phyloP scores from a whole-genome alignment of 305 asterid genomes.

The Fraxinus angustifolia region DNA sequence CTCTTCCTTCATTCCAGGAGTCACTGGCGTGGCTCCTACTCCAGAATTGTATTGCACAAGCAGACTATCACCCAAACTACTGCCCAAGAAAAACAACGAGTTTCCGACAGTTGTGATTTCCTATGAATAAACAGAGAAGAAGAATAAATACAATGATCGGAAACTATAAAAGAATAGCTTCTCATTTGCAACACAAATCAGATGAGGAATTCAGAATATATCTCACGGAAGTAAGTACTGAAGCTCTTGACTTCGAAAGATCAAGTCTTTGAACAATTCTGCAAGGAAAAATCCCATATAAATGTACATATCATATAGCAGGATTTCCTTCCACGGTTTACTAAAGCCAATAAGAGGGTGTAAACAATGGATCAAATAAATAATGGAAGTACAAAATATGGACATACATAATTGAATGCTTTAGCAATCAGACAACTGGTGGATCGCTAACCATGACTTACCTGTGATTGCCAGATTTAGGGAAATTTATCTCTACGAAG shows the following conservation, averaged over 20 bases:
- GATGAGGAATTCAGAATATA: constrained; percentile 18
- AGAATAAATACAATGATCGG: constrained; percentile 15
- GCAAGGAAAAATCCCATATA: constrained; percentile 25
- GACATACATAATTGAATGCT: constrained; percentile 9
- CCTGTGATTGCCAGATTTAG: background rate
- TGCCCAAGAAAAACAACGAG: constrained; percentile 86
- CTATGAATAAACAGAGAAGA: constrained; percentile 34
- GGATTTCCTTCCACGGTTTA: background rate
- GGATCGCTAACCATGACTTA: background rate
- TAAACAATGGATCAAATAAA: constrained; percentile 15
- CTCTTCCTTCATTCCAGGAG: constrained; percentile 86
- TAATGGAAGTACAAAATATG: constrained; percentile 5
- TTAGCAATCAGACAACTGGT: constrained; percentile 8
- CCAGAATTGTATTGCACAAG: constrained; percentile 89
- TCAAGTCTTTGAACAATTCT: constrained; percentile 94
- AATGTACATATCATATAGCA: constrained; percentile 6
- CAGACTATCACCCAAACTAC: constrained; percentile 96
- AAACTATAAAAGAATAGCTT: background rate
- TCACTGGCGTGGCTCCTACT: constrained; percentile 54
- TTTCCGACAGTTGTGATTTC: constrained; percentile 82
- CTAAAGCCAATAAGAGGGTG: background rate
- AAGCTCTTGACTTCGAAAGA: constrained; percentile 92
- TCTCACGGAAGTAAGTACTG: constrained; percentile 92
- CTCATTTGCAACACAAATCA: constrained; percentile 9
- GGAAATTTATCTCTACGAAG: background rate